Evolutionary conservation across 805 yeast species (phyloP).

Genomic region (Myxozyma lipomycoides): DNA sequence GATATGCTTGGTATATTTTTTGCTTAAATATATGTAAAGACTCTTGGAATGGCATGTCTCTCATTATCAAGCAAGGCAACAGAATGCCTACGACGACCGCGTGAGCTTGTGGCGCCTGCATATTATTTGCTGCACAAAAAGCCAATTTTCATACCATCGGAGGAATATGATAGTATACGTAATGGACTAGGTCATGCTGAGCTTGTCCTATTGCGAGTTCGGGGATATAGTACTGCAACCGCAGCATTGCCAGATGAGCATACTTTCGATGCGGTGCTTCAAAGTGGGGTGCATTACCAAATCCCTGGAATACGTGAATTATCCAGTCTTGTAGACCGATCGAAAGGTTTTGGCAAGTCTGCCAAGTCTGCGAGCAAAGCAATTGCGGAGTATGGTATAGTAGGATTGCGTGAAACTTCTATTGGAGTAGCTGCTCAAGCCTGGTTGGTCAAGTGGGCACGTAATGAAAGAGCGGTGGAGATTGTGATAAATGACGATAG

Average conservation of each 20-base stretch:
- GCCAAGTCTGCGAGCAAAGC: neutral
- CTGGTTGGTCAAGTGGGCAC: neutral
- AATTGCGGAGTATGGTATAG: conserved; percentile 16
- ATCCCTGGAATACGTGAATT: no score
- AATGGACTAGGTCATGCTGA: conserved; percentile 18
- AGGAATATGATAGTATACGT: conserved; percentile 15
- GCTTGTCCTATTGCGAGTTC: conserved; percentile 15
- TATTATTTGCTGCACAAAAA: conserved; percentile 14
- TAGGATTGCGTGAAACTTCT: conserved; percentile 4
- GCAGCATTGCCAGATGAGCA: neutral
- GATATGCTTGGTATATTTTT: no score
- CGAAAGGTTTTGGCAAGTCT: no score
- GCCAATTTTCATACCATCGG: conserved; percentile 13
- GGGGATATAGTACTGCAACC: conserved; percentile 1
- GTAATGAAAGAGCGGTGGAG: no score
- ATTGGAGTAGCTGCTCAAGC: neutral
- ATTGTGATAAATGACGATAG: no score
- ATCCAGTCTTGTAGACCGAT: no score
- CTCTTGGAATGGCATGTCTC: conserved; percentile 10
- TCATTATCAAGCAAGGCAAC: conserved; percentile 23
- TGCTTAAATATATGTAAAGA: no score
- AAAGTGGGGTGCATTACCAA: no score
- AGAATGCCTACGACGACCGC: conserved; percentile 19
- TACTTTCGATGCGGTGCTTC: no score
- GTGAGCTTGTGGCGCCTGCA: conserved; percentile 23